Conservation (phyloP, 2,329 filamentous ascomycete species). For the Botrytis aclada region DNA sequence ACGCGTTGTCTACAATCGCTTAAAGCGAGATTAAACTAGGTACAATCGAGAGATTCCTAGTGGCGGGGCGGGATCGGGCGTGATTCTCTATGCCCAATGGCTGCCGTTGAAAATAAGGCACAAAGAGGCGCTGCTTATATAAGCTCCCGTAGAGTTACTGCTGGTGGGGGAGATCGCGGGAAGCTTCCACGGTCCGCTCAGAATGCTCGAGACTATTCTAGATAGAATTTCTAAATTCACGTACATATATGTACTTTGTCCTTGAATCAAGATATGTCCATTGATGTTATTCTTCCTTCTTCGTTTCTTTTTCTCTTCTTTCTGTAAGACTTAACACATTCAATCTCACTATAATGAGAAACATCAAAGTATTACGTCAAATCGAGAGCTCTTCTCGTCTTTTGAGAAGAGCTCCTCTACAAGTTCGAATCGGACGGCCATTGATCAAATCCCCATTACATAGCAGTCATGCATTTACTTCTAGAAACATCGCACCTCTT, state of each 20-base stretch:
- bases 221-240: not conserved
- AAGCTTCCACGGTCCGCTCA: not conserved
- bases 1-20: conserved; percentile 9
- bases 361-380: conserved; percentile 31
- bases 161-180: not conserved
- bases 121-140: not conserved
- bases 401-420: conserved; percentile 27
- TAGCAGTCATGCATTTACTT: conserved; percentile 21
- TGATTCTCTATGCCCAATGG: not conserved
- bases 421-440: conserved; percentile 20
- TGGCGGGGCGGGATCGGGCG: conserved; percentile 5
- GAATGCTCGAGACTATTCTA: conserved; percentile 20
- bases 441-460: conserved; percentile 16
- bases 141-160: not conserved
- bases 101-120: conserved; percentile 4
- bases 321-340: not conserved
- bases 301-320: not conserved
- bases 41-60: not conserved
- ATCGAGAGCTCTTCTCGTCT: conserved; percentile 31
- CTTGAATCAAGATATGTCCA: not conserved
- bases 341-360: conserved; percentile 17
- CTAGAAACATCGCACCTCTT: conserved; percentile 41
- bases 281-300: not conserved
- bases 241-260: not conserved
- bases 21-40: conserved; percentile 10